Percentiles rank a stretch among this genome's conserved stretches.
Conservation (phyloP, 345 rosid genomes). For the Salix viminalis region DNA sequence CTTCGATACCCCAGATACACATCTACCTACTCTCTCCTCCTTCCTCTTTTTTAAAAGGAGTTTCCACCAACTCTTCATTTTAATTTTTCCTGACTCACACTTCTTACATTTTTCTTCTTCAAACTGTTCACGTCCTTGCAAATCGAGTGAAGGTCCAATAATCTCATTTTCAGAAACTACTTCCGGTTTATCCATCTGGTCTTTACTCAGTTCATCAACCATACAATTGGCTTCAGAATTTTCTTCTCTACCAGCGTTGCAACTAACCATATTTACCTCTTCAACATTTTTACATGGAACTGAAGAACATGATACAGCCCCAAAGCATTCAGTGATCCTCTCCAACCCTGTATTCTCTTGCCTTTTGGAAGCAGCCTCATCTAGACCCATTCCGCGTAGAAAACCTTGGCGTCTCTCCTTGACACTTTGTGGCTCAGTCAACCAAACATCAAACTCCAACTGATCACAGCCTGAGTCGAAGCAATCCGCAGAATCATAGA, state of each 20-base stretch:
- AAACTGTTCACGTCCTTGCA: slow-evolving; percentile 10
- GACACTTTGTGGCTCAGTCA: slow-evolving; percentile 56
- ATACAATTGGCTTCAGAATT: slow-evolving; percentile 35
- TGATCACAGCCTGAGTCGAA: slow-evolving; percentile 23
- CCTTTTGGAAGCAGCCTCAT: slow-evolving; percentile 18
- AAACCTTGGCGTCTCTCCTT: slow-evolving; percentile 57
- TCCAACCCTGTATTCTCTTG: slow-evolving; percentile 20
- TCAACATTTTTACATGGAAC: slow-evolving; percentile 3
- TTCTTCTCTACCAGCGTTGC: slow-evolving; percentile 33
- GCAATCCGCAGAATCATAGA: slow-evolving; percentile 62
- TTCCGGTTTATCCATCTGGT: slow-evolving; percentile 7
- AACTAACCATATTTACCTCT: slow-evolving; percentile 26
- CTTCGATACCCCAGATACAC: slow-evolving; percentile 9
- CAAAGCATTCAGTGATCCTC: slow-evolving; percentile 44
- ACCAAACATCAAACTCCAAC: slow-evolving; percentile 50
- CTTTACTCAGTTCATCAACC: slow-evolving; percentile 38
- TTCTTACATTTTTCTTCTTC: slow-evolving; percentile 13
- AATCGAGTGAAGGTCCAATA: background rate
- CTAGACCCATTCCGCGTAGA: slow-evolving; percentile 47
- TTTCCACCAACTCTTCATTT: slow-evolving; percentile 50
- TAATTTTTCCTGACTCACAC: slow-evolving; percentile 24
- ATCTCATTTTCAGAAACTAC: slow-evolving; percentile 9
- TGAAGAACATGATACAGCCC: slow-evolving; percentile 41
- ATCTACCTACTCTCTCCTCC: background rate
- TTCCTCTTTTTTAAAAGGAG: slow-evolving; percentile 27